A percentile compares a stretch with the other conserved stretches of the same genome.
These are phyloP conservation scores for Alternaria postmessia DNA, from an alignment of 2,329 filamentous ascomycete species.

Conservation along the genomic window DNA sequence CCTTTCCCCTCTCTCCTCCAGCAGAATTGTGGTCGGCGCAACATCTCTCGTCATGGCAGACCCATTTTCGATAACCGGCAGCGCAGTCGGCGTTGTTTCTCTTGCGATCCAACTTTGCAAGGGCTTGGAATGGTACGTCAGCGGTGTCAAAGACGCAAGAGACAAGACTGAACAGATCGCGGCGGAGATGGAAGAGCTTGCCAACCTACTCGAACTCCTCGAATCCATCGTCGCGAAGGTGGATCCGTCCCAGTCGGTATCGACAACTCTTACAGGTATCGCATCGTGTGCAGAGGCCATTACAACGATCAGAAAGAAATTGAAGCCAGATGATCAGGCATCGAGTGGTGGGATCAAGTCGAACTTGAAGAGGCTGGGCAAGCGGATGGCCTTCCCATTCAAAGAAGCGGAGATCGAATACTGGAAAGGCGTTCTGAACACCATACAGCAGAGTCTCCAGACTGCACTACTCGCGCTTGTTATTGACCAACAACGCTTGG, in stretches of 20 bases:
- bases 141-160: neutral
- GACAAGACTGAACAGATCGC: neutral
- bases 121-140: neutral
- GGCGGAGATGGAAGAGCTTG: neutral
- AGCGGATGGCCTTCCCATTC: neutral
- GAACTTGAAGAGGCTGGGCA: neutral
- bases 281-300: neutral
- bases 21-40: fast-evolving
- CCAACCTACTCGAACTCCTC: too few relatives aligned
- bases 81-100: neutral
- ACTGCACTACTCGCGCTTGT: neutral
- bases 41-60: neutral
- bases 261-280: neutral
- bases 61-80: neutral
- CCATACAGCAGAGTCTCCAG: neutral
- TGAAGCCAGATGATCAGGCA: neutral
- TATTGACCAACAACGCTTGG: neutral
- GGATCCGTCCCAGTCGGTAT: neutral
- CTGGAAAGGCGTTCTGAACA: neutral
- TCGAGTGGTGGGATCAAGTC: neutral
- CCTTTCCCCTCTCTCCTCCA: fast-evolving
- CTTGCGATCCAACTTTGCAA: neutral
- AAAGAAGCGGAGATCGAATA: neutral
- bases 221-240: neutral
- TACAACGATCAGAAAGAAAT: fast-evolving